phyloP scores from a whole-genome alignment of 306 rosid genomes.

The Acmispon strigosus region DNA sequence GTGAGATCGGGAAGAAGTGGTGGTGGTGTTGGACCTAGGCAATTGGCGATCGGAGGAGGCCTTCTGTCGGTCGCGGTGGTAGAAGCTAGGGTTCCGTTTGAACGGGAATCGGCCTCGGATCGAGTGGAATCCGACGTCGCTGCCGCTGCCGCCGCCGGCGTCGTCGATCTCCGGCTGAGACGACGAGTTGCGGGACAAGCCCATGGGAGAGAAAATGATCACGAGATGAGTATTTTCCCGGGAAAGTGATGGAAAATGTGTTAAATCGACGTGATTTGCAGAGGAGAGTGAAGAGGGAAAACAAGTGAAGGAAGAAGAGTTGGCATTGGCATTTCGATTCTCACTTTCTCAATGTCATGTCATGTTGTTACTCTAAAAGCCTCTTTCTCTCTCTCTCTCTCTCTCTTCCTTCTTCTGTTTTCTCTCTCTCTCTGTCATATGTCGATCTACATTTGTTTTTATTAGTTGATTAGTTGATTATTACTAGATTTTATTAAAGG shows the following conservation, averaged over 20 bases:
- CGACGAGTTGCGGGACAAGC: conserved; percentile 40
- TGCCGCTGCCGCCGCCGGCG: conserved; percentile 16
- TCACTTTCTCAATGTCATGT: too few relatives aligned
- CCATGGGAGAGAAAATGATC: conserved; percentile 21
- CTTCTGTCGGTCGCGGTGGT: conserved; percentile 25
- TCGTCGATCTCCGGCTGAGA: conserved; percentile 53
- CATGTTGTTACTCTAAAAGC: too few relatives aligned
- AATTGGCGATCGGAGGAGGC: conserved; percentile 40
- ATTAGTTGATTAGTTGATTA: too few relatives aligned
- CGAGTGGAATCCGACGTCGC: conserved; percentile 55
- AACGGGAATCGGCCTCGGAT: conserved; percentile 64
- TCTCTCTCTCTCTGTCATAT: too few relatives aligned
- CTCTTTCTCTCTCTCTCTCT: too few relatives aligned
- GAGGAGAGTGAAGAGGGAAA: neutral
- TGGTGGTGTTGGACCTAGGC: conserved; percentile 18
- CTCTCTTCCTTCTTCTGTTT: too few relatives aligned
- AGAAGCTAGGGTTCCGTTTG: conserved; percentile 53
- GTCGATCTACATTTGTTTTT: too few relatives aligned
- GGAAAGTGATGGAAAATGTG: conserved; percentile 25
- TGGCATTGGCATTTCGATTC: conserved; percentile 1
- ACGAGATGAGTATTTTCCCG: conserved; percentile 4
- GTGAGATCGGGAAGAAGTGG: conserved; percentile 40
- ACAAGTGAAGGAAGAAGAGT: neutral
- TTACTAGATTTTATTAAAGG: too few relatives aligned
- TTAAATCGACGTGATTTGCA: neutral